Evolutionary conservation across 1,284 basidiomycete genomes (phyloP), one percentile per base, ranked within the genome.

Genomic region (Rhodotorula sp.): DNA sequence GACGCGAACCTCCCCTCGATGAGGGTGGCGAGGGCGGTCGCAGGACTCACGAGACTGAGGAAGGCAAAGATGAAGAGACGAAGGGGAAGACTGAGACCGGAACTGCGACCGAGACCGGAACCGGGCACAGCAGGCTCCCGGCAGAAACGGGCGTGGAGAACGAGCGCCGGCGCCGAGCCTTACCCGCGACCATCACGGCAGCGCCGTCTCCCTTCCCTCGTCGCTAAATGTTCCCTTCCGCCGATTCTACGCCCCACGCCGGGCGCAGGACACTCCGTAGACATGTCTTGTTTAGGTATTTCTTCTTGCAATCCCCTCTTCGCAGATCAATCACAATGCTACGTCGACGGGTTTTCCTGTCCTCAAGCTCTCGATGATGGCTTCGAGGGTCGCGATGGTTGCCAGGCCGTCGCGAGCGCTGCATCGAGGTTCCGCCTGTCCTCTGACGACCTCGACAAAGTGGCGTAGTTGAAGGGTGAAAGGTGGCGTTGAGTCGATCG

Each of bases 401-500:
- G 29, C 26, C 21, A 73, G 34, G n/a, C 62, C 71, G 20, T 70
- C 68, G 14, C 34, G 21, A 8, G 52, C 68, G 3, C 62, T 21
- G 31, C 71, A 73, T 23, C 61, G 65, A 8, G 71, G 71, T 57
- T 64, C 70, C n/a, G 51, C 69, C 29, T 63, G 26, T 5, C 73
- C 73, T 48, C 62, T 51, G 47, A 66, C 64, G 10, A 77, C 71
- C 3, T 68, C 58, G 29, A 72, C 71, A 31, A 77, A 77, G 58
- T 71, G 78, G 57, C 46, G 61, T 43, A 78, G 64, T 58, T 77
- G 74, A 10, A 29, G 52, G 20, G 73, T 73, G 73, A 77, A 78
- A 18, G 77, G 77, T 8, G 71, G 72, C 8, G 64, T 67, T 31
- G 65, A 14, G 20, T 73, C 70, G 21, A 72, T 58, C 7, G 64